Base-by-base conservation (phyloP, 2,329 filamentous ascomycete species). In the Penicillium sp. region DNA sequence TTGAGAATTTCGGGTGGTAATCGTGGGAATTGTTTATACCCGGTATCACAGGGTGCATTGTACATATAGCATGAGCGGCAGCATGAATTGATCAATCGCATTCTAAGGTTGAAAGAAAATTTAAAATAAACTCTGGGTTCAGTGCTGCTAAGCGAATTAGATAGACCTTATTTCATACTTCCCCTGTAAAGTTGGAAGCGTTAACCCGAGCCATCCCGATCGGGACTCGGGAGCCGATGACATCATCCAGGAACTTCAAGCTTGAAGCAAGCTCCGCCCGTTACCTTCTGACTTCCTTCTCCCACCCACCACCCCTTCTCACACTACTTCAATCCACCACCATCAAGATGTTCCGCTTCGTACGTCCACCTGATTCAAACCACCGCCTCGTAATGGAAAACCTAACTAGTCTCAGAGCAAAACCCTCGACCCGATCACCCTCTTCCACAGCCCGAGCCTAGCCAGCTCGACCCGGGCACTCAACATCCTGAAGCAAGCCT, bases 381-480 rank as follows among this genome's bases (percentile, higher is more conserved):
- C 20, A 9, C 44, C 33, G 16, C 46, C n/a, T 40, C 25, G 25
- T 22, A 22, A 22, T 22, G 25, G 3, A 9, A 28, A 28, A 38
- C 33, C 36, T 42, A 13, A 35, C 11, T 6, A 40, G 13, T 24
- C 24, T 5, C 13, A 91, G 88, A 83, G 80, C 75, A 92, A 90
- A 80, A 82, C 87, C 61, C 82, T 89, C 73, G 92, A 97, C 78
- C 89, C 95, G 61, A 84, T 97, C 70, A 97, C 92, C 55, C 86
- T 99, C 79, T 99, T 97, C 81, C 92, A 96, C 82, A 89, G 89
- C 73, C 83, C 92, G 51, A 81, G 80, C 63, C 82, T 83, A 48
- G 82, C 87, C 20, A 80, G 87, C 58, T 96, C 92, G 3, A 78
- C 83, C 45, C 84, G 87, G 54, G 87, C 88, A 28, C 83, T 87